These are phyloP conservation scores for Coemansia erecta DNA, from an alignment of 192 early-diverging fungal species.

Conservation along the genomic window DNA sequence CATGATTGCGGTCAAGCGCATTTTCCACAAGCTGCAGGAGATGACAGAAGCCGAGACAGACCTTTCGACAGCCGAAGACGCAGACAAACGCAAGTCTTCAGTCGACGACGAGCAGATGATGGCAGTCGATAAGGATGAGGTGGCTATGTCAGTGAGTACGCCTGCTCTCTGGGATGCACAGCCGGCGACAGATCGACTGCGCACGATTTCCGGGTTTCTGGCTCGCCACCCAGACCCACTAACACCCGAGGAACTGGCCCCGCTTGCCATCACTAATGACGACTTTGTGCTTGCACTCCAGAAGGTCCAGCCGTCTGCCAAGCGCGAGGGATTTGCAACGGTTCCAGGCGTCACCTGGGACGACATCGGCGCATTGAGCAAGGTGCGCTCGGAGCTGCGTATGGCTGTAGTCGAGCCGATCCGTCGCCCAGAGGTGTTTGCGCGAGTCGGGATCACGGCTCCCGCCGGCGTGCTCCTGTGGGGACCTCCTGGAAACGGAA, in stretches of 20 bases:
- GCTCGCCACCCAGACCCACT: slow-evolving; percentile 68
- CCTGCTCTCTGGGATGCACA: slow-evolving; percentile 35
- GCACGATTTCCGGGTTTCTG: slow-evolving; percentile 74
- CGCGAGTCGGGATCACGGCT: slow-evolving; percentile 82
- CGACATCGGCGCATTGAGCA: slow-evolving; percentile 87
- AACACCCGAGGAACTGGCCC: slow-evolving; percentile 75
- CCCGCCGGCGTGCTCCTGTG: slow-evolving; percentile 93
- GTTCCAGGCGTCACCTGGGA: slow-evolving; percentile 95
- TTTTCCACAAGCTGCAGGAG: slow-evolving; percentile 37
- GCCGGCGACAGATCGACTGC: slow-evolving; percentile 52
- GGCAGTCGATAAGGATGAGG: background rate
- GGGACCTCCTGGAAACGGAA: slow-evolving; percentile 98
- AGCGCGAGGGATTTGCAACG: slow-evolving; percentile 98
- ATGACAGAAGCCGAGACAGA: slow-evolving; percentile 1
- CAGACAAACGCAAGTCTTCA: background rate
- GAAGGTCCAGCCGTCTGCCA: slow-evolving; percentile 94
- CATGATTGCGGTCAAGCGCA: slow-evolving; percentile 84
- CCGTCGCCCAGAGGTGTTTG: slow-evolving; percentile 83
- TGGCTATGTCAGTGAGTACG: slow-evolving; percentile 16
- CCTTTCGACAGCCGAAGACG: slow-evolving; percentile 1
- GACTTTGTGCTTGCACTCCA: slow-evolving; percentile 85
- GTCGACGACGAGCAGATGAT: background rate
- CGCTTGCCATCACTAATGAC: slow-evolving; percentile 73
- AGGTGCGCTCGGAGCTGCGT: slow-evolving; percentile 86
- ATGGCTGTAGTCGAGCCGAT: slow-evolving; percentile 98